Percentiles rank a stretch among this genome's conserved stretches.
phyloP scores from a whole-genome alignment of 768 basidiomycete genomes.

The Ramaria sp. region DNA sequence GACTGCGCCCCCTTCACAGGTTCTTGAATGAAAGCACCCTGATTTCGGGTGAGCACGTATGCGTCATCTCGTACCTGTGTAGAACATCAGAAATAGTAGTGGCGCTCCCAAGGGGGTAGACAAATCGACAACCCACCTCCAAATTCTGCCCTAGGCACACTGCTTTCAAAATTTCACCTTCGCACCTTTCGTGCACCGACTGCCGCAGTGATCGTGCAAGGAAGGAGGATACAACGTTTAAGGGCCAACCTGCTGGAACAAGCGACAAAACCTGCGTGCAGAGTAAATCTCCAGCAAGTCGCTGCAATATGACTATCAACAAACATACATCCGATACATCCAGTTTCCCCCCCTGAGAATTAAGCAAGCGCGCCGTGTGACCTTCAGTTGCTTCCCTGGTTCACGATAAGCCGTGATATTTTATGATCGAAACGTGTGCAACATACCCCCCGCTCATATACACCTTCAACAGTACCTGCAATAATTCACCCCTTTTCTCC shows the following conservation, averaged over 20 bases:
- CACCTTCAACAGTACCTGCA: conserved; percentile 67
- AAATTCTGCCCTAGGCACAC: conserved; percentile 75
- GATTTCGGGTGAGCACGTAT: conserved; percentile 46
- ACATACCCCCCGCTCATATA: conserved; percentile 73
- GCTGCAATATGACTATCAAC: not conserved
- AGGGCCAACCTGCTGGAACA: conserved; percentile 68
- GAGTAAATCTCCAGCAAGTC: not conserved
- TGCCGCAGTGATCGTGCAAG: conserved; percentile 69
- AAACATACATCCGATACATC: conserved; percentile 67
- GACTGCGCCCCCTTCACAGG: conserved; percentile 28
- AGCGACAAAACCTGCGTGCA: conserved; percentile 43
- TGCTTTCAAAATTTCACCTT: conserved; percentile 68
- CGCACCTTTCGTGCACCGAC: conserved; percentile 56
- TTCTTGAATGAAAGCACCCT: conserved; percentile 62
- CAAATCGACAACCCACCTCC: conserved; percentile 29
- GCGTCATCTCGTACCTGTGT: conserved; percentile 46
- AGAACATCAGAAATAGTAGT: not conserved
- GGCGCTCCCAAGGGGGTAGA: not conserved
- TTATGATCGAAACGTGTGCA: conserved; percentile 1
- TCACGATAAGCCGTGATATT: not conserved
- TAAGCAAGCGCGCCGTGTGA: conserved; percentile 58
- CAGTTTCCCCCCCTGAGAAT: conserved; percentile 70
- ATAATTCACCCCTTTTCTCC: conserved; percentile 41
- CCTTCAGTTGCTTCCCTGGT: conserved; percentile 41
- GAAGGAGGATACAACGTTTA: conserved; percentile 64